Evolutionary conservation across 495 filamentous ascomycete genomes (phyloP), one percentile per base, ranked within the genome.

Genomic region (Aeminium ludgeri): DNA sequence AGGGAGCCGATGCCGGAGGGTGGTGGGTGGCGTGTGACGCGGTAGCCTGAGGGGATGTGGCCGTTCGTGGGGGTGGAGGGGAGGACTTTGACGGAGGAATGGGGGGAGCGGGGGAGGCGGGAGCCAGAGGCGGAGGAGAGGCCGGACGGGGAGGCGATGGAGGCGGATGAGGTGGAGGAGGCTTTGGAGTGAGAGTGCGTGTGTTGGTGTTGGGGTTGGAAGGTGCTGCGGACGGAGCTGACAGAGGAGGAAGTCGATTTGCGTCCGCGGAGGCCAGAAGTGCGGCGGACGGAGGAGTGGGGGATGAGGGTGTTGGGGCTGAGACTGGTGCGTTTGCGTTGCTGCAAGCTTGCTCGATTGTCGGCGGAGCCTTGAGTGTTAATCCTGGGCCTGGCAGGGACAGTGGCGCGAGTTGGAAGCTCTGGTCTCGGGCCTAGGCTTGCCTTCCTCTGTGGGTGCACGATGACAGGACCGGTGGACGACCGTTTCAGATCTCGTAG

Each of bases 161-260:
- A 74, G 2, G 67, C 74, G 5, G 70, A 78, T 16, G 85, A 92
- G 0, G 86, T 86, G 0, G 87, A 95, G 12, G 82, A 89, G 2
- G 89, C 86, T 55, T 94, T 95, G 8, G 85, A 93, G 54, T 93
- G 89, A 20, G 85, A 93, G 54, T 93, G 89, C 19, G 77, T 73
- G 54, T 92, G 86, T 58, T 91, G 84, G 52, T 92, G 86, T 19
- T 34, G 13, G 23, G 12, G 20, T 25, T 61, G 55, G 41, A 59
- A 62, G 51, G 96, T 82, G 33, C 81, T 89, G 33, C 87, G 77
- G 45, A 96, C 78, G 0, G 85, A 93, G 12, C 84, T 93, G 16
- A 97, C 74, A 8, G 89, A 96, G 2, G 86, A 94, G 4, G 87
- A 95, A 2, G 89, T 96, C 2, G 87, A 95, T 57, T 94, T 96